phyloP scores from a whole-genome alignment of 345 rosid genomes.

The Citrus sp. region DNA sequence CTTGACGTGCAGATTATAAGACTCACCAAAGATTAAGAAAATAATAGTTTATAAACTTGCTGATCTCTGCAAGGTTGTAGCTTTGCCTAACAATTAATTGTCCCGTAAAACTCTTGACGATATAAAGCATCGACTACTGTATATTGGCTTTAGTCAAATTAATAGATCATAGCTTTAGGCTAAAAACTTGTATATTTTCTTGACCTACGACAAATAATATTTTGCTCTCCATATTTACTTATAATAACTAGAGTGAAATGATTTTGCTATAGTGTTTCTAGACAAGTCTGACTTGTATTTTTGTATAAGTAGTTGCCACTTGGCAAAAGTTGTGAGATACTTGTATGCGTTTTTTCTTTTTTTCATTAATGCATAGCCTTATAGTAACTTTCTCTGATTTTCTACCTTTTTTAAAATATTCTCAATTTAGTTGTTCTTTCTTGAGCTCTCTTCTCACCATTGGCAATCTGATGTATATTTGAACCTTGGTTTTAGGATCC shows the following conservation, averaged over 20 bases:
- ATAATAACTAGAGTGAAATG: no score
- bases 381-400: neutral
- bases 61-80: no score
- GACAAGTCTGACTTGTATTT: neutral
- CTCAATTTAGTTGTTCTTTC: neutral
- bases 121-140: neutral
- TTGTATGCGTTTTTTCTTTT: neutral
- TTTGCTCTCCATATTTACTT: neutral
- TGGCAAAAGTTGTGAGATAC: neutral
- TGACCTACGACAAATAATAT: neutral
- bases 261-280: neutral
- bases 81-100: neutral
- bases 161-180: neutral
- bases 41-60: no score
- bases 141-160: neutral
- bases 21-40: no score
- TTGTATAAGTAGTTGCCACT: neutral
- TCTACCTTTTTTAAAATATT: neutral
- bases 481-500: conserved; percentile 55
- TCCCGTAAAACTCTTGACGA: neutral
- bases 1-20: no score
- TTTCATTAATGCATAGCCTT: neutral
- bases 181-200: neutral
- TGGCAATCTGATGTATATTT: neutral
- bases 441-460: neutral